Evolutionary conservation across 768 basidiomycete species (phyloP).

Genomic region (Candolleomyces eurysporus): DNA sequence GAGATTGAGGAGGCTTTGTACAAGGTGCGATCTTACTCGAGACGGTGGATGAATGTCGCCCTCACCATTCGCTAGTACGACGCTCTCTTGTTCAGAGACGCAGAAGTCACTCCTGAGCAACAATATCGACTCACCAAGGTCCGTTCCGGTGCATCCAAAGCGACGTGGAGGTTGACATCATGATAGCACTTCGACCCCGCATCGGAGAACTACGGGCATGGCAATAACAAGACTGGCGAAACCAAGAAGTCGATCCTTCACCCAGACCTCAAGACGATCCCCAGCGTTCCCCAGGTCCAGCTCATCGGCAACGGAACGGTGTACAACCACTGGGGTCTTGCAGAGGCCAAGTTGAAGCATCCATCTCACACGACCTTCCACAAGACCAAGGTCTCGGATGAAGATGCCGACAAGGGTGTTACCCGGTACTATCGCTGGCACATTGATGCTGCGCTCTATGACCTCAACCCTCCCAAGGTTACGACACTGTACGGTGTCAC

Average conservation of each 20-base stretch:
- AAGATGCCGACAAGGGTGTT: constrained; percentile 72
- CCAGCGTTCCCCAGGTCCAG: constrained; percentile 85
- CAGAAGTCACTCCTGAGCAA: constrained; percentile 69
- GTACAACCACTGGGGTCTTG: constrained; percentile 77
- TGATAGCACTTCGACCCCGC: neutral
- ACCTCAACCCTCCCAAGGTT: constrained; percentile 74
- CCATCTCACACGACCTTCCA: constrained; percentile 87
- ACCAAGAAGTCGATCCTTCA: constrained; percentile 81
- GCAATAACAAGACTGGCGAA: constrained; percentile 46
- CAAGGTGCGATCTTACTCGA: constrained; percentile 46
- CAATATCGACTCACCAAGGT: constrained; percentile 85
- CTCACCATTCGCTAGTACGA: constrained; percentile 19
- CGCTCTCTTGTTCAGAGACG: constrained; percentile 70
- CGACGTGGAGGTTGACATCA: neutral
- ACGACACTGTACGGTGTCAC: constrained; percentile 81
- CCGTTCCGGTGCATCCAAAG: neutral
- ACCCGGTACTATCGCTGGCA: constrained; percentile 95
- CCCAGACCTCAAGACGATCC: constrained; percentile 89
- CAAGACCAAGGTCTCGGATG: constrained; percentile 68
- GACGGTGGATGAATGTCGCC: too few relatives aligned
- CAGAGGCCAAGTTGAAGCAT: constrained; percentile 77
- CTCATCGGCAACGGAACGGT: constrained; percentile 88
- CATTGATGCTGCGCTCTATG: constrained; percentile 85
- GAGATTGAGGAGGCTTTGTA: constrained; percentile 71
- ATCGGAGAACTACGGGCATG: constrained; percentile 19